Base-by-base conservation (phyloP, 768 basidiomycete species). In the Collybia sordida region DNA sequence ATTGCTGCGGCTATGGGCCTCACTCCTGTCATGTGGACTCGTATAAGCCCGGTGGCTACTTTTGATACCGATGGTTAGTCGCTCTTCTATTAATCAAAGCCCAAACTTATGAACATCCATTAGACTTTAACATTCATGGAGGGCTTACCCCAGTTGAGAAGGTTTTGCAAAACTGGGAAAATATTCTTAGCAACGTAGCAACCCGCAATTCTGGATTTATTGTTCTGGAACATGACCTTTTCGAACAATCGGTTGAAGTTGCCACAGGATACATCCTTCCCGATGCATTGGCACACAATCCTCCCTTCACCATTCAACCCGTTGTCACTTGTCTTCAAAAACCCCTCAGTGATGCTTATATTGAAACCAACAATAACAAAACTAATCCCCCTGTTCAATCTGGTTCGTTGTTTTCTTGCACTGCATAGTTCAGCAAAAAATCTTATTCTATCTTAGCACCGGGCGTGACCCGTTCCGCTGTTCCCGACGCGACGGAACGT, bases 261-360 rank as follows among this genome's bases (percentile, higher is more conserved):
- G 91, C 92, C 3, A 87, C 86, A 34, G 90, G 88, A 31, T 93
- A 93, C 71, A 83, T 93, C 60, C 77, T 93, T 14, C 92, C 92
- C 2, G 82, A 85, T 60, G 92, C 89, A 5, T 71, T 91, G 52
- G 83, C 85, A 3, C 80, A 79, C 62, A 69, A 77, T 31, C 84
- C 83, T 17, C 47, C 70, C 15, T 85, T 91, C 72, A 80, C 73
- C 40, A 85, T 95, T 52, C 70, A 80, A 67, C 85, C 88, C 15
- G 86, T 95, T 62, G 72, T 85, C 50, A 54, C 66, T 3, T 97
- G 93, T 72, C 59, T 88, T 54, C 77, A 82, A 61, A 70, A 74
- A 64, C 64, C 72, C 12, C 56, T 84, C 15, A 54, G 65, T 17
- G 81, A 92, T 60, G 83, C 89, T 2, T 96, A 94, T 70, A 72